Evolutionary conservation across 2,329 filamentous ascomycete genomes (phyloP).

Genomic region (Mycosphaerelloides madeirae): DNA sequence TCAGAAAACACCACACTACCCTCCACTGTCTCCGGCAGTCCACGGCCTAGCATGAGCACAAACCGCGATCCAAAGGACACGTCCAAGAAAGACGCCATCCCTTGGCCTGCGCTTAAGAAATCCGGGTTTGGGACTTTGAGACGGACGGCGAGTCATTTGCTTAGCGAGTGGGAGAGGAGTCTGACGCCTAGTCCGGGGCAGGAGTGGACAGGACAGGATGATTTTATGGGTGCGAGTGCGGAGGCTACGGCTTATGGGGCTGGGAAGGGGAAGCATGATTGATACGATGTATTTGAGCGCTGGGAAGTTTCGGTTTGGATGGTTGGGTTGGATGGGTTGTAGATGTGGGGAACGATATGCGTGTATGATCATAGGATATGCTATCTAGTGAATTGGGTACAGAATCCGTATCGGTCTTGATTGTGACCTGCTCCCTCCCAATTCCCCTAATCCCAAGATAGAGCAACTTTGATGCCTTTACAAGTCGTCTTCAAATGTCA

Average conservation of each 20-base stretch:
- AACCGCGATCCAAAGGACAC: constrained; percentile 8
- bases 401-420: too few species aligned
- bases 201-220: constrained; percentile 21
- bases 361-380: too few species aligned
- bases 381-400: too few species aligned
- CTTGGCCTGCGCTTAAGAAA: constrained; percentile 68
- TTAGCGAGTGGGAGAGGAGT: constrained; percentile 87
- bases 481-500: background rate
- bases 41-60: constrained; percentile 14
- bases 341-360: too few species aligned
- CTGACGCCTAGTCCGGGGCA: constrained; percentile 42
- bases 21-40: constrained; percentile 25
- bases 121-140: constrained; percentile 67
- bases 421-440: too few species aligned
- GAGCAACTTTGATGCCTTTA: too few species aligned
- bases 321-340: too few species aligned
- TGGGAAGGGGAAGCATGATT: constrained; percentile 15
- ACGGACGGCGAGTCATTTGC: constrained; percentile 74
- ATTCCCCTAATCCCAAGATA: too few species aligned
- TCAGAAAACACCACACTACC: constrained; percentile 25
- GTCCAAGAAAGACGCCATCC: constrained; percentile 40
- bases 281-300: constrained; percentile 9
- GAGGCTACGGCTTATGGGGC: constrained; percentile 21
- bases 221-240: constrained; percentile 25
- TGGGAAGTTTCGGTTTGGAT: background rate